Evolutionary conservation across 352 stramenopile genomes (phyloP), one percentile per base, ranked within the genome.

Genomic region (Phytopythium oedochilum): DNA sequence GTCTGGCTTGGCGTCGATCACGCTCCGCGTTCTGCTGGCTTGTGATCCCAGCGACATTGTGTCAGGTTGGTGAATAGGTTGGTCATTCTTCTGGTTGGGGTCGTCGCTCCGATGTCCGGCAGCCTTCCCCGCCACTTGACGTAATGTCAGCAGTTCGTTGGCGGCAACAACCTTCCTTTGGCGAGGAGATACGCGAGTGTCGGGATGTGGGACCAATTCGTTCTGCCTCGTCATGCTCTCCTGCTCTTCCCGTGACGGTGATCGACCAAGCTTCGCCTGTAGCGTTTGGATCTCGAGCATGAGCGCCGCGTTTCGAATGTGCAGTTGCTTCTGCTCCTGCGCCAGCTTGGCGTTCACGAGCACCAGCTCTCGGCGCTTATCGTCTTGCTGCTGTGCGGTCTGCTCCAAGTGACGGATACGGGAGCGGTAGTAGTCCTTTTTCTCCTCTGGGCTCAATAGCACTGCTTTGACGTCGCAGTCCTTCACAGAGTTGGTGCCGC

Each of bases 261-360:
- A n/a, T n/a, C n/a, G n/a, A n/a, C n/a, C n/a, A n/a, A n/a, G n/a
- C n/a, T n/a, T n/a, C n/a, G n/a, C n/a, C n/a, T 81, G 68, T 5
- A 88, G 34, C 2, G 69, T 40, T 22, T 69, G 58, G 5, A 86
- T 43, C 29, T 85, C 60, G 26, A 52, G 52, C 5, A 26, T 29
- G 11, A 78, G 34, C 10, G 39, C 39, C 0, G 36, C 53, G 23
- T 73, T 78, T 56, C 66, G 70, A 20, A 76, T 57, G 22, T 83
- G 73, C 5, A 83, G 53, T 38, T 85, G 74, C 40, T 81, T 78
- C 14, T 86, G 79, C 12, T 85, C 73, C 49, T 86, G 79, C 15
- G 85, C 71, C 25, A 88, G 64, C 44, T 86, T 86, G 7, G 79
- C 71, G 28, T 89, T 89, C 17, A 82, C 67, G 10, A 89, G 55